A percentile compares a stretch with the other conserved stretches of the same genome.
Conservation (phyloP, 2,329 filamentous ascomycete species). For the Fusarium anthophilum region DNA sequence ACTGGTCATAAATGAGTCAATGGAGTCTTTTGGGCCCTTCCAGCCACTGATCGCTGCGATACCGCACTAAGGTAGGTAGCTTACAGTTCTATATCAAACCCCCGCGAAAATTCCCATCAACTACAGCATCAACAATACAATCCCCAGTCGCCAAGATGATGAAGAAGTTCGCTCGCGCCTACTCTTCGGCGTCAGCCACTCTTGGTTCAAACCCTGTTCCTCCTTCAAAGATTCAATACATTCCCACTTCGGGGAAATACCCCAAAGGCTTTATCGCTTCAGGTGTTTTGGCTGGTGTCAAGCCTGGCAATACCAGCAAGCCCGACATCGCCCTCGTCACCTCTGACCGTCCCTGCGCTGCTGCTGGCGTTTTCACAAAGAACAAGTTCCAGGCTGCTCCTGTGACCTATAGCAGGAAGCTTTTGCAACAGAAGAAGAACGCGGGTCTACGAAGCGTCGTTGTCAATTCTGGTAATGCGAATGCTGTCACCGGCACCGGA, state of each 20-base stretch:
- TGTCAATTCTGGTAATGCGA: conserved; percentile 95
- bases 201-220: conserved; percentile 62
- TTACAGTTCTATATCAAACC: conserved; percentile 6
- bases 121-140: conserved; percentile 16
- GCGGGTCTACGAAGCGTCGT: conserved; percentile 81
- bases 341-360: conserved; percentile 86
- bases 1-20: conserved; percentile 5
- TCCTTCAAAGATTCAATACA: conserved; percentile 86
- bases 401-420: conserved; percentile 82
- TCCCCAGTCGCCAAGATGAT: conserved; percentile 36
- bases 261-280: conserved; percentile 89
- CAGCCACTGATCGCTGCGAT: conserved; percentile 32
- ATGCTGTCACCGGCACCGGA: conserved; percentile 92
- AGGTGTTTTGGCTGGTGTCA: conserved; percentile 91
- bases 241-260: conserved; percentile 85
- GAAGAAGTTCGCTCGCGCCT: conserved; percentile 48
- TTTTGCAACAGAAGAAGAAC: conserved; percentile 73
- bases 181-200: conserved; percentile 44
- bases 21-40: conserved; percentile 5
- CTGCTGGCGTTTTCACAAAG: conserved; percentile 94
- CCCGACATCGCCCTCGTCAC: conserved; percentile 90
- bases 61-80: conserved; percentile 17
- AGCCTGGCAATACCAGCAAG: conserved; percentile 89
- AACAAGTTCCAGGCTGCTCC: conserved; percentile 98
- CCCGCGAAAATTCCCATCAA: conserved; percentile 22